These are phyloP conservation scores for Dictyostelium firmibasis DNA, from an alignment of 78 protist species.

Conservation along the genomic window DNA sequence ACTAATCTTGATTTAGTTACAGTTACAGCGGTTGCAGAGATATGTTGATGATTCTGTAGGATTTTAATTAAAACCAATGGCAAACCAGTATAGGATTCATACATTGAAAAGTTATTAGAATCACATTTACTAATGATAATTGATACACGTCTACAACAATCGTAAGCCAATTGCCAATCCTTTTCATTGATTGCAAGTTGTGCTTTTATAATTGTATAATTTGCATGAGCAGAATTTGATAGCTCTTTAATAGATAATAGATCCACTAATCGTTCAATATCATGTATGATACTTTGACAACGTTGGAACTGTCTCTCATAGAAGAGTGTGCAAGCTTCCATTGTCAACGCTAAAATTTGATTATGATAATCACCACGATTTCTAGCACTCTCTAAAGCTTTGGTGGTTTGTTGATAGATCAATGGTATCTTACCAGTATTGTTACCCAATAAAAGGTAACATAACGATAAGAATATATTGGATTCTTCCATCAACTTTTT, in stretches of 20 bases:
- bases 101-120: slow-evolving; percentile 34
- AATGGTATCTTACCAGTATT: not conserved
- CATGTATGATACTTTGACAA: not conserved
- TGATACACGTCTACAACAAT: slow-evolving; percentile 1
- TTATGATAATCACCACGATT: slow-evolving; percentile 48
- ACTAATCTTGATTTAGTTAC: not conserved
- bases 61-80: slow-evolving; percentile 24
- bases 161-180: not conserved
- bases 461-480: not conserved
- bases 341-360: not conserved
- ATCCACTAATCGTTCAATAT: slow-evolving; percentile 10
- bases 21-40: not conserved
- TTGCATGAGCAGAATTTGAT: not conserved
- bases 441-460: slow-evolving; percentile 1
- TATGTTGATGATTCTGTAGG: not conserved
- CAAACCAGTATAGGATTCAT: slow-evolving; percentile 31
- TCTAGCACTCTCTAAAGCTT: slow-evolving; percentile 35
- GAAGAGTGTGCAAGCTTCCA: not conserved
- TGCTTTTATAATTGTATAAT: slow-evolving; percentile 17
- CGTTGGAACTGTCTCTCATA: not conserved
- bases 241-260: not conserved
- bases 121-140: slow-evolving; percentile 6
- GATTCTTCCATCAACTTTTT: slow-evolving; percentile 68
- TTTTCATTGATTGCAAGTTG: not conserved
- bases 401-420: not conserved